phyloP scores from a whole-genome alignment of 31 red algal species.

The Asparagopsis taxiformis region DNA sequence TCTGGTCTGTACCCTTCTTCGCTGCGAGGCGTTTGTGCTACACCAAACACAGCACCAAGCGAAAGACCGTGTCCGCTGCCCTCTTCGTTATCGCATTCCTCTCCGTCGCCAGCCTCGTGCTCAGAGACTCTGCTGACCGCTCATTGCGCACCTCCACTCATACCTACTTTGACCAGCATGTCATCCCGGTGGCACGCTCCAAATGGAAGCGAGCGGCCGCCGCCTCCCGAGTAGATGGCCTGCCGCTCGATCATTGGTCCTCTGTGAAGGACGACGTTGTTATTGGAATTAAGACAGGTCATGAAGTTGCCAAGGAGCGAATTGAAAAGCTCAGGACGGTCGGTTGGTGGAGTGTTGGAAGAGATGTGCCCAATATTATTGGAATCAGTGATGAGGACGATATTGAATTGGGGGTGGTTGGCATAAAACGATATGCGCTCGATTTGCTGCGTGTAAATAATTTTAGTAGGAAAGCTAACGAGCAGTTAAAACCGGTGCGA shows the following conservation, averaged over 20 bases:
- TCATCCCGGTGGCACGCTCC: not conserved
- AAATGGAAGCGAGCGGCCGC: not conserved
- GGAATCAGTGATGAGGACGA: slow-evolving; percentile 25
- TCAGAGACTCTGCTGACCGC: too few relatives aligned
- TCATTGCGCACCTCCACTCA: too few relatives aligned
- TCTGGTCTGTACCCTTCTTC: too few relatives aligned
- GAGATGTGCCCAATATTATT: slow-evolving; percentile 33
- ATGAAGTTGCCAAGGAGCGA: slow-evolving; percentile 34
- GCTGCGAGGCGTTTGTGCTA: too few relatives aligned
- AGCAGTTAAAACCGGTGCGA: too few relatives aligned
- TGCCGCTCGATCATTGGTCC: slow-evolving; percentile 31
- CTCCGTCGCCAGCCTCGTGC: too few relatives aligned
- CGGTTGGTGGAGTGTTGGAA: slow-evolving; percentile 25
- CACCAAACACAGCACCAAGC: too few relatives aligned
- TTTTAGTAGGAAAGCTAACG: too few relatives aligned
- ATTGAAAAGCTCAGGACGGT: slow-evolving; percentile 13
- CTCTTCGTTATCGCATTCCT: too few relatives aligned
- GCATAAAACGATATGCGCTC: slow-evolving; percentile 18
- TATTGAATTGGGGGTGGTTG: slow-evolving; percentile 19
- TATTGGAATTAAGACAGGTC: slow-evolving; percentile 59
- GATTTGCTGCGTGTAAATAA: too few relatives aligned
- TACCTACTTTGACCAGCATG: not conserved
- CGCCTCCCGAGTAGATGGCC: too few relatives aligned
- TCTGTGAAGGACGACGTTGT: slow-evolving; percentile 35
- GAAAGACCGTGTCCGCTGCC: too few relatives aligned